phyloP scores from a whole-genome alignment of 2,329 filamentous ascomycete species.

The Zalaria obscura region DNA sequence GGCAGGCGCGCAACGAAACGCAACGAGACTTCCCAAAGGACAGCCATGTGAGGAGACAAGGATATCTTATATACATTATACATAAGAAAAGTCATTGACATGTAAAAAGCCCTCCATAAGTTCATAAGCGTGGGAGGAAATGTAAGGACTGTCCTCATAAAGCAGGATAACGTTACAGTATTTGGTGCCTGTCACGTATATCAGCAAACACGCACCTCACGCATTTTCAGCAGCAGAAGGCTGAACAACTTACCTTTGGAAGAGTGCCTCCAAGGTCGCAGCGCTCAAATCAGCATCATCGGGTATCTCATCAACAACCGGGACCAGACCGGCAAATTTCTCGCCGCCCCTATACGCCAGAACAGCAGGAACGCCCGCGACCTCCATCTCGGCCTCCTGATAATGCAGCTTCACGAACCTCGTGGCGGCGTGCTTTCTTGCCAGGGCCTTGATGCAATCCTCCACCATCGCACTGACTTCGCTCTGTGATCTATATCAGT shows the following conservation, averaged over 20 bases:
- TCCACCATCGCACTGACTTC: slow-evolving; percentile 68
- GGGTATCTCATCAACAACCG: slow-evolving; percentile 75
- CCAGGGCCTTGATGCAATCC: slow-evolving; percentile 60
- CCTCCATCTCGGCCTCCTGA: slow-evolving; percentile 87
- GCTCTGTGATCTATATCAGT: slow-evolving; percentile 40
- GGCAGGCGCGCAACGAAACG: no score
- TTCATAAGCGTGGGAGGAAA: no score
- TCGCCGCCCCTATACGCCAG: slow-evolving; percentile 83
- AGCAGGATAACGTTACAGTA: no score
- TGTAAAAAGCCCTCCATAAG: no score
- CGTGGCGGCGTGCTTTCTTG: slow-evolving; percentile 52
- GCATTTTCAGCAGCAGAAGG: no score
- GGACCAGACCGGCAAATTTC: slow-evolving; percentile 78
- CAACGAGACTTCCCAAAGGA: no score
- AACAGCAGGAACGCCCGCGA: slow-evolving; percentile 72
- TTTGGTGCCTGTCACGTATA: no score
- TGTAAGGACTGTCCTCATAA: no score
- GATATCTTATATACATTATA: no score
- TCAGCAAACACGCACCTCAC: no score
- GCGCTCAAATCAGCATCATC: slow-evolving; percentile 36
- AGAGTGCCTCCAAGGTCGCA: slow-evolving; percentile 40
- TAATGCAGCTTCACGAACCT: slow-evolving; percentile 88
- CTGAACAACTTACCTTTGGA: slow-evolving; percentile 35
- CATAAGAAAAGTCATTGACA: no score
- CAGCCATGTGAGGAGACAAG: no score